Conservation (phyloP, 257 asterid species). For the Ilex aquifolium region DNA sequence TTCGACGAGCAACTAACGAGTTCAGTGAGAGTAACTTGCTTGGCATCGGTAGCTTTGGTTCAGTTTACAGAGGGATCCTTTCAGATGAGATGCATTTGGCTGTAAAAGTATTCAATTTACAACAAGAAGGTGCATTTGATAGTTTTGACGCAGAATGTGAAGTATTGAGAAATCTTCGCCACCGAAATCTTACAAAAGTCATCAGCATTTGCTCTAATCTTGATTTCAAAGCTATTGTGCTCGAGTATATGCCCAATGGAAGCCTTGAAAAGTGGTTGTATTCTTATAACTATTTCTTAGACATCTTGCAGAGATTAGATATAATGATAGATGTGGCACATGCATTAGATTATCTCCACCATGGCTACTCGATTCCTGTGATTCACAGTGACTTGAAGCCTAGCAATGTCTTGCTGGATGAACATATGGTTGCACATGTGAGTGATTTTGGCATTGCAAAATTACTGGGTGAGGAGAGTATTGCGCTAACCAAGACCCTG, state of each 20-base stretch:
- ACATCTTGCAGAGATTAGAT: constrained; percentile 16
- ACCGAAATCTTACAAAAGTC: constrained; percentile 26
- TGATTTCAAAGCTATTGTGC: constrained; percentile 25
- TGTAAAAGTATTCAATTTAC: constrained; percentile 25
- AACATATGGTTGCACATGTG: constrained; percentile 25
- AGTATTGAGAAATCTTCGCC: constrained; percentile 28
- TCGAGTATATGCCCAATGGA: constrained; percentile 33
- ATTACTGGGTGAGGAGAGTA: constrained; percentile 18
- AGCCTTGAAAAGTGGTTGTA: constrained; percentile 31
- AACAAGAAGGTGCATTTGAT: constrained; percentile 15
- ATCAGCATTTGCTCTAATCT: constrained; percentile 25
- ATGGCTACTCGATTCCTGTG: constrained; percentile 21
- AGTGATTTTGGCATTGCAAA: constrained; percentile 30
- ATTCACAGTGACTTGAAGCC: constrained; percentile 36
- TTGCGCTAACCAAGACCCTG: constrained; percentile 24
- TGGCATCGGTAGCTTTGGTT: constrained; percentile 18
- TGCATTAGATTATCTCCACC: constrained; percentile 30
- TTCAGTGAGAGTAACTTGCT: constrained; percentile 14
- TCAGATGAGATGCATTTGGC: constrained; percentile 9
- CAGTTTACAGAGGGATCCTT: constrained; percentile 21
- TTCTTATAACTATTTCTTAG: constrained; percentile 7
- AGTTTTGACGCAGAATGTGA: constrained; percentile 27
- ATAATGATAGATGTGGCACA: constrained; percentile 33
- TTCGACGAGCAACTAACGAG: constrained; percentile 4
- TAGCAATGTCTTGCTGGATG: constrained; percentile 25